These are phyloP conservation scores for Cryptosporidium andersoni DNA, from an alignment of 169 alveolate species.

Conservation along the genomic window DNA sequence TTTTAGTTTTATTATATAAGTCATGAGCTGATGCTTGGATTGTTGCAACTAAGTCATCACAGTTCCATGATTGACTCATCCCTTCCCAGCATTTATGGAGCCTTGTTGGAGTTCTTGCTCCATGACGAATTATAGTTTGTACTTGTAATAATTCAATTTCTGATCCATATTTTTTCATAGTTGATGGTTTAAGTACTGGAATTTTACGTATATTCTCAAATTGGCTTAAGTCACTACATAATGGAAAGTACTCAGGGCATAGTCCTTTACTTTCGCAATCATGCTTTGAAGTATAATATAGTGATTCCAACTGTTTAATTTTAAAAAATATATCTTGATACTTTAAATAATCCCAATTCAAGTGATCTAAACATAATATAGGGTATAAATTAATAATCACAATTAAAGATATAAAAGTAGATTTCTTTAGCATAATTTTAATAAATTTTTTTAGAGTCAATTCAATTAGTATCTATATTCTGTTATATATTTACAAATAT, in stretches of 20 bases:
- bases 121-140: conserved; percentile 62
- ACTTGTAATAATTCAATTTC: conserved; percentile 40
- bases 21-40: conserved; percentile 67
- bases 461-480: too few relatives aligned
- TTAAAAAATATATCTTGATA: too few relatives aligned
- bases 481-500: too few relatives aligned
- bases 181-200: conserved; percentile 8
- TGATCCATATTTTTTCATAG: not conserved
- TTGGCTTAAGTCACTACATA: conserved; percentile 42
- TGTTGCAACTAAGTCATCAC: conserved; percentile 58
- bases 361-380: too few relatives aligned
- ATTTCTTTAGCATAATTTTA: too few relatives aligned
- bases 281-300: not conserved
- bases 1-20: conserved; percentile 35
- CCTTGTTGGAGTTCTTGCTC: conserved; percentile 71
- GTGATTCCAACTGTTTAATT: too few relatives aligned
- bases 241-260: conserved; percentile 43
- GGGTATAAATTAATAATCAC: too few relatives aligned
- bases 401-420: too few relatives aligned
- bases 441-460: too few relatives aligned
- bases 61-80: conserved; percentile 50
- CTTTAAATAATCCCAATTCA: too few relatives aligned
- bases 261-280: conserved; percentile 30
- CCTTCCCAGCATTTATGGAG: conserved; percentile 67
- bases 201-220: conserved; percentile 41